Conservation (phyloP, 257 asterid species). For the Primulina eburnea region DNA sequence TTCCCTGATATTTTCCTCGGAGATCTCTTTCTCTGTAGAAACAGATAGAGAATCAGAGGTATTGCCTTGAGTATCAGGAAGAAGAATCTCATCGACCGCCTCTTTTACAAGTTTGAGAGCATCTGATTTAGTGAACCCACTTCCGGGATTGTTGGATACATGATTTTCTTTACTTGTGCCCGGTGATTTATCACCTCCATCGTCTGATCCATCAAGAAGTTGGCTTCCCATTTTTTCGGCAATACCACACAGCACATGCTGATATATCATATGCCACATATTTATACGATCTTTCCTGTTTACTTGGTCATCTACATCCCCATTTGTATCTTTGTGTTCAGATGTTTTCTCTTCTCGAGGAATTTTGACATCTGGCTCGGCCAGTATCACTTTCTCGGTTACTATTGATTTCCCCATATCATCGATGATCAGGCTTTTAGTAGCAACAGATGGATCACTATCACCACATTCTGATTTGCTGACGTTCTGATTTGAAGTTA, state of each 20-base stretch:
- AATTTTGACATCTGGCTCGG: not conserved
- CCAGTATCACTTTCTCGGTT: slow-evolving; percentile 15
- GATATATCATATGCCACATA: slow-evolving; percentile 94
- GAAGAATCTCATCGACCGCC: slow-evolving; percentile 83
- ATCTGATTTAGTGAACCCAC: slow-evolving; percentile 60
- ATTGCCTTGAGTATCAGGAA: slow-evolving; percentile 58
- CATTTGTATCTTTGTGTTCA: slow-evolving; percentile 4
- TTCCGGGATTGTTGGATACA: slow-evolving; percentile 22
- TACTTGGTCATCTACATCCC: slow-evolving; percentile 25
- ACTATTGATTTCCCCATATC: slow-evolving; percentile 22
- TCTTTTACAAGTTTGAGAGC: slow-evolving; percentile 78
- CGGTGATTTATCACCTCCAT: slow-evolving; percentile 31
- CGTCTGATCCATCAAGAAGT: slow-evolving; percentile 72
- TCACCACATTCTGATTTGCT: slow-evolving; percentile 5
- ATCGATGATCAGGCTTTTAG: slow-evolving; percentile 22
- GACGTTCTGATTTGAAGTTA: not conserved
- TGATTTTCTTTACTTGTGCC: slow-evolving; percentile 17
- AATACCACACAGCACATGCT: slow-evolving; percentile 71
- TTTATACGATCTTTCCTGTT: slow-evolving; percentile 47
- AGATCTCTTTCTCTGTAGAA: slow-evolving; percentile 39
- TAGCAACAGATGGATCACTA: not conserved
- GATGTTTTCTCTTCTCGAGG: slow-evolving; percentile 14
- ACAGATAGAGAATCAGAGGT: slow-evolving; percentile 46
- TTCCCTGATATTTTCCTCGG: slow-evolving; percentile 25
- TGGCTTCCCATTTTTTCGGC: slow-evolving; percentile 66